These are phyloP conservation scores for Salvia splendens DNA, from an alignment of 257 asterid species.

Conservation along the genomic window DNA sequence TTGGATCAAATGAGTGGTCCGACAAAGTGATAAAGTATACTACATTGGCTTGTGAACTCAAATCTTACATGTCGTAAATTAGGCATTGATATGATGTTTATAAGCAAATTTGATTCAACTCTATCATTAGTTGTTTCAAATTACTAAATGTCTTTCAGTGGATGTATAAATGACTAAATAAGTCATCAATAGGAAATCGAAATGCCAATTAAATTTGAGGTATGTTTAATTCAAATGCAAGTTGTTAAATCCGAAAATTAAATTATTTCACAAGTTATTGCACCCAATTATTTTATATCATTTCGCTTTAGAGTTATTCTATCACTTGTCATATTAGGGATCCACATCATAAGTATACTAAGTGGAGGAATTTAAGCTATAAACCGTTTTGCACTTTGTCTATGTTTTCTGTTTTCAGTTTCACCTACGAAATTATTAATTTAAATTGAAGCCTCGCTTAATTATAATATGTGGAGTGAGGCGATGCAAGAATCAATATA, in stretches of 20 bases:
- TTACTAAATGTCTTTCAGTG: background rate
- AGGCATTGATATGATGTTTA: background rate
- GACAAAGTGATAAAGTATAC: background rate
- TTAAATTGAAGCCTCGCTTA: background rate
- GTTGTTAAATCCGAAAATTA: no score
- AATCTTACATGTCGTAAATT: background rate
- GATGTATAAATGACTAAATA: no score
- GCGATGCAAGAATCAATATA: constrained; percentile 18
- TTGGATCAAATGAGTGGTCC: no score
- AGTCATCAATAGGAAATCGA: no score
- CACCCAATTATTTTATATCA: no score
- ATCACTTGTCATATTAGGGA: background rate
- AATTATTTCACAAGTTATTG: no score
- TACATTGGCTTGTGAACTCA: background rate
- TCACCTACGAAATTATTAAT: background rate
- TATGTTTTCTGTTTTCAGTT: no score
- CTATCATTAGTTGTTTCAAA: no score
- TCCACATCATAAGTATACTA: no score
- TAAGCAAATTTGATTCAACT: background rate
- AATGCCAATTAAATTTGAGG: no score
- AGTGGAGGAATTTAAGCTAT: background rate
- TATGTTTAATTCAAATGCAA: no score
- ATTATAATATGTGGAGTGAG: constrained; percentile 32
- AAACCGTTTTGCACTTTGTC: background rate
- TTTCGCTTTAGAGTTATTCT: background rate